Conservation (phyloP, 768 basidiomycete genomes). For the Pholiota microspora region DNA sequence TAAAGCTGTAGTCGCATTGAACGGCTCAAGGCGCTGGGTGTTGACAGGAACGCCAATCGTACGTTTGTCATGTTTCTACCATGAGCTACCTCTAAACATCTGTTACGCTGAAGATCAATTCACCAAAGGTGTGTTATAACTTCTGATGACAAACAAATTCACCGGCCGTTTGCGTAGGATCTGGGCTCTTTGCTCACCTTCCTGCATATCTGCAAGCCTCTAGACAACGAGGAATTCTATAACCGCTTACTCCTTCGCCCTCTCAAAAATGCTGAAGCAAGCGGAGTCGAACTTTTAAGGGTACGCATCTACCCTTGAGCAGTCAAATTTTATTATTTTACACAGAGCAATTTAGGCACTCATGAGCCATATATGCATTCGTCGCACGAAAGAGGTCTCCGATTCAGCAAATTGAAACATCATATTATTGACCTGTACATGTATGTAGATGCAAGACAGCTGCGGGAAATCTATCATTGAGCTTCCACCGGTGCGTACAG, state of each 20-base stretch:
- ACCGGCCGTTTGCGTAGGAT: constrained; percentile 50
- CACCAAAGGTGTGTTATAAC: constrained; percentile 52
- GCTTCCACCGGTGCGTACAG: constrained; percentile 63
- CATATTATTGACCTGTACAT: too few relatives aligned
- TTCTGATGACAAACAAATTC: neutral
- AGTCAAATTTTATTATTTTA: constrained; percentile 3
- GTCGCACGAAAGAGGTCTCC: constrained; percentile 86
- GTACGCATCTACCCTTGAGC: constrained; percentile 36
- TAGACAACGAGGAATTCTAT: constrained; percentile 83
- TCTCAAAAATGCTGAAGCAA: constrained; percentile 62
- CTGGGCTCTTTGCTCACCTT: constrained; percentile 86
- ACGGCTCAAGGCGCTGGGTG: constrained; percentile 76
- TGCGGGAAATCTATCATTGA: constrained; percentile 71
- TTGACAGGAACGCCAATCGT: constrained; percentile 89
- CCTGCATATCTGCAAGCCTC: constrained; percentile 78
- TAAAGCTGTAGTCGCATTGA: constrained; percentile 58
- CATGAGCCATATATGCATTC: constrained; percentile 77
- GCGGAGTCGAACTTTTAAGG: constrained; percentile 68
- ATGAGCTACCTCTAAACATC: constrained; percentile 4
- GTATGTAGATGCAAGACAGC: constrained; percentile 75
- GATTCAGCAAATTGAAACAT: neutral
- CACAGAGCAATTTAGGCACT: constrained; percentile 46
- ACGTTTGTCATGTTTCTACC: constrained; percentile 27
- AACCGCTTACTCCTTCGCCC: constrained; percentile 78
- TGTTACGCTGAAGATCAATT: constrained; percentile 61